Percentiles rank a stretch among this genome's conserved stretches.
These are phyloP conservation scores for Canariomyces notabilis DNA, from an alignment of 2,329 filamentous ascomycete species.

Conservation along the genomic window DNA sequence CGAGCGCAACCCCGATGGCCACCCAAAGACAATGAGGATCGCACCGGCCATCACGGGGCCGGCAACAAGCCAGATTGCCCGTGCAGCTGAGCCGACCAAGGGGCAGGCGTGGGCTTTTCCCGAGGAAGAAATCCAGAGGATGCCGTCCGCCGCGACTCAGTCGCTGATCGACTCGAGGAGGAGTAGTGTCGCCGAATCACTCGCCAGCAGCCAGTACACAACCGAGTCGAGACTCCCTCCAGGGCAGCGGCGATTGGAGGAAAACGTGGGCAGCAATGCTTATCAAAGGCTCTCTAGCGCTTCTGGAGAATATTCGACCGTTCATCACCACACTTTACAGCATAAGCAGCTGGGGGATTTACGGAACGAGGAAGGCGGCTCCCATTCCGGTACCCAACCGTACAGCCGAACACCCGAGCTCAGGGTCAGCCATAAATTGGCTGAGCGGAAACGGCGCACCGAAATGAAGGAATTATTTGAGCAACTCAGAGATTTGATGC, in stretches of 20 bases:
- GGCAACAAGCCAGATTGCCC: slow-evolving; percentile 59
- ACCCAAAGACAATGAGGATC: slow-evolving; percentile 52
- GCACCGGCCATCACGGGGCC: slow-evolving; percentile 73
- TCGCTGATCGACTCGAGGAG: slow-evolving; percentile 61
- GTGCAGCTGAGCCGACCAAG: slow-evolving; percentile 72
- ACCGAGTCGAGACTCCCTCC: slow-evolving; percentile 66
- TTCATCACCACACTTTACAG: slow-evolving; percentile 72
- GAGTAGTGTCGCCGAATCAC: slow-evolving; percentile 71
- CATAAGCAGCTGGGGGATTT: slow-evolving; percentile 67
- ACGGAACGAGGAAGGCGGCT: slow-evolving; percentile 53
- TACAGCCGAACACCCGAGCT: slow-evolving; percentile 81
- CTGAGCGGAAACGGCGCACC: slow-evolving; percentile 74
- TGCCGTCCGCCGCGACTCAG: slow-evolving; percentile 42
- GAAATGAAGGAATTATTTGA: slow-evolving; percentile 90
- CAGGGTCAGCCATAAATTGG: slow-evolving; percentile 77
- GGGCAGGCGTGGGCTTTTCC: slow-evolving; percentile 82
- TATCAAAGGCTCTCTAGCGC: slow-evolving; percentile 45
- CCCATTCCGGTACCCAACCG: slow-evolving; percentile 57
- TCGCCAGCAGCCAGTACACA: slow-evolving; percentile 75
- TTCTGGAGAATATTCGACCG: slow-evolving; percentile 51
- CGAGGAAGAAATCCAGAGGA: slow-evolving; percentile 59
- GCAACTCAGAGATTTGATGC: slow-evolving; percentile 70
- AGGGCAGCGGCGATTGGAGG: slow-evolving; percentile 68
- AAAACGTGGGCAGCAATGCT: slow-evolving; percentile 43
- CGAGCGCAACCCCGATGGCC: slow-evolving; percentile 51